Evolutionary conservation across 2,329 filamentous ascomycete genomes (phyloP).

Genomic region (Ambrosiella xylebori): DNA sequence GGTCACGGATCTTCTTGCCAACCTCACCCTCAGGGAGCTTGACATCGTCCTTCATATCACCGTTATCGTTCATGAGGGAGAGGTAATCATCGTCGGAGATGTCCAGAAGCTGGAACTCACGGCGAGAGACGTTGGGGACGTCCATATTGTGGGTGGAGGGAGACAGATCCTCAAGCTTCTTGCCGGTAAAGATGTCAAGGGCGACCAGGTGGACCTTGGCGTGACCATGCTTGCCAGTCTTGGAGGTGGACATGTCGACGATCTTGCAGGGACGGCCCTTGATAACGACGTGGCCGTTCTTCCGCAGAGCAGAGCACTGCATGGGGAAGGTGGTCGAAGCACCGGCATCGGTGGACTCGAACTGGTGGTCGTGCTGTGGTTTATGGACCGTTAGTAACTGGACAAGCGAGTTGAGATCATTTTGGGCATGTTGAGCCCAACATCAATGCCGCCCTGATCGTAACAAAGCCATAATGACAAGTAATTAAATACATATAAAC

Average conservation of each 20-base stretch:
- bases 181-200: slow-evolving; percentile 97
- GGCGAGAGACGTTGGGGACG: slow-evolving; percentile 80
- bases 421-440: not conserved
- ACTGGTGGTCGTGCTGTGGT: slow-evolving; percentile 48
- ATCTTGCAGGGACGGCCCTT: slow-evolving; percentile 99
- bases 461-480: no score
- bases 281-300: slow-evolving; percentile 98
- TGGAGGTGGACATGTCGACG: slow-evolving; percentile 99
- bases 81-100: slow-evolving; percentile 90
- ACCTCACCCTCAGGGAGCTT: slow-evolving; percentile 79
- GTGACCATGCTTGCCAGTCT: slow-evolving; percentile 99
- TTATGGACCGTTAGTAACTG: not conserved
- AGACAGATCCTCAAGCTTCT: slow-evolving; percentile 98
- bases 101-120: slow-evolving; percentile 86
- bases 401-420: not conserved
- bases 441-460: not conserved
- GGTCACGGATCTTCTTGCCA: slow-evolving; percentile 68
- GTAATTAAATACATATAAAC: no score
- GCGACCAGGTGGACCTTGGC: slow-evolving; percentile 98
- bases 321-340: slow-evolving; percentile 88
- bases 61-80: slow-evolving; percentile 66
- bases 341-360: slow-evolving; percentile 91
- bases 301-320: slow-evolving; percentile 99
- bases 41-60: slow-evolving; percentile 85
- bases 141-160: slow-evolving; percentile 98